Evolutionary conservation across 345 rosid genomes (phyloP).

Genomic region (Ceriops decandra): DNA sequence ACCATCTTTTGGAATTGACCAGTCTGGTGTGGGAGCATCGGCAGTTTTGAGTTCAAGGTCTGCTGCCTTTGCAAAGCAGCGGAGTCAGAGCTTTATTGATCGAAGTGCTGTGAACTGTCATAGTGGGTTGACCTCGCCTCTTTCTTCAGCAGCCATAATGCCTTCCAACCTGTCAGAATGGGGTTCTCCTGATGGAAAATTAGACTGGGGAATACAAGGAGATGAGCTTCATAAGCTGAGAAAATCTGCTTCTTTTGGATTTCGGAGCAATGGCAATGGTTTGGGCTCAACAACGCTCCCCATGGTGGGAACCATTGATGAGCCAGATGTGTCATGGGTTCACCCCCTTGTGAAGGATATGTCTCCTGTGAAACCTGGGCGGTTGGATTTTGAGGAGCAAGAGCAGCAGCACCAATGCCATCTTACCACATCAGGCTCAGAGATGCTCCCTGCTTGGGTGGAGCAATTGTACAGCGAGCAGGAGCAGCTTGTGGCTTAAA

Average conservation of each 20-base stretch:
- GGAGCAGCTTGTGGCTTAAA: conserved; percentile 74
- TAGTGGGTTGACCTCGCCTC: conserved; percentile 36
- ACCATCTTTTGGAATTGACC: conserved; percentile 40
- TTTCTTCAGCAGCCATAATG: conserved; percentile 30
- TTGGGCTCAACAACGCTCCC: conserved; percentile 18
- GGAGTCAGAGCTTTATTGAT: conserved; percentile 74
- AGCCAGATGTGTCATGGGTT: conserved; percentile 80
- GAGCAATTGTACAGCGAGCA: conserved; percentile 77
- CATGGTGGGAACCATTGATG: conserved; percentile 31
- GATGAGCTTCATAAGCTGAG: conserved; percentile 69
- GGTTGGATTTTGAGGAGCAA: conserved; percentile 32
- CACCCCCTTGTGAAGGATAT: conserved; percentile 61
- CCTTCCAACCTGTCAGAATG: conserved; percentile 46
- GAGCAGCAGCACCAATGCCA: conserved; percentile 39
- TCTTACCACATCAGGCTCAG: conserved; percentile 28
- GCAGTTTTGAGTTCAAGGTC: conserved; percentile 52
- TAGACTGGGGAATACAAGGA: conserved; percentile 74
- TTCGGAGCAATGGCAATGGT: conserved; percentile 37
- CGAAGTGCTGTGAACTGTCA: conserved; percentile 41
- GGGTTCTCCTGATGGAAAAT: conserved; percentile 75
- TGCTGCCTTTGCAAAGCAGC: conserved; percentile 52
- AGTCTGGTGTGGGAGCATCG: conserved; percentile 39
- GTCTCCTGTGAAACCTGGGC: conserved; percentile 24
- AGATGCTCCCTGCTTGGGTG: conserved; percentile 58
- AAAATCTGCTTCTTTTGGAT: conserved; percentile 64